These are phyloP conservation scores for Fusarium udum DNA, from an alignment of 2,329 filamentous ascomycete genomes.

Conservation along the genomic window DNA sequence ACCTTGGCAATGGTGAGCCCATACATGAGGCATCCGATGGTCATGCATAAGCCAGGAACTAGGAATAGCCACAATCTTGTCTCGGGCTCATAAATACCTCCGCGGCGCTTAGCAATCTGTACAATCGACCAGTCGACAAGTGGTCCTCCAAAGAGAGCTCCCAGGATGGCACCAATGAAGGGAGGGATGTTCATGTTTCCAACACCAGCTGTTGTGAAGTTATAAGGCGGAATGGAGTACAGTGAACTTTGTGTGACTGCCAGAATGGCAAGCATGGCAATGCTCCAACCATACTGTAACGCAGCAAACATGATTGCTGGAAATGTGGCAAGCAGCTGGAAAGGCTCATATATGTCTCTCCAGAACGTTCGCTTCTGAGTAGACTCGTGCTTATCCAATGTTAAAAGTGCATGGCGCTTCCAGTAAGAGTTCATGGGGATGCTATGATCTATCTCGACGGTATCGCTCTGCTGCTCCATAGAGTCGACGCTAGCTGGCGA, in stretches of 20 bases:
- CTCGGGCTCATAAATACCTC: constrained; percentile 32
- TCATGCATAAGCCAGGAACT: constrained; percentile 20
- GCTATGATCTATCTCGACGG: background rate
- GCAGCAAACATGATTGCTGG: constrained; percentile 15
- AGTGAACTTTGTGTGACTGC: constrained; percentile 21
- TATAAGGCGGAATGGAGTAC: constrained; percentile 18
- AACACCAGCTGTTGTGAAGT: constrained; percentile 19
- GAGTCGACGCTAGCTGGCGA: background rate
- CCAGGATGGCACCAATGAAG: constrained; percentile 19
- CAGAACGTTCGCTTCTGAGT: background rate
- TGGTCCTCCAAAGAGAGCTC: constrained; percentile 18
- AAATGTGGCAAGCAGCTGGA: constrained; percentile 1
- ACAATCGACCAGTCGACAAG: constrained; percentile 26
- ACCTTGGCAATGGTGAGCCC: constrained; percentile 30
- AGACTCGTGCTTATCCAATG: constrained; percentile 4
- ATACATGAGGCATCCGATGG: constrained; percentile 31
- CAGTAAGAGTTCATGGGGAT: constrained; percentile 22
- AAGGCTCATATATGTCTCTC: constrained; percentile 17
- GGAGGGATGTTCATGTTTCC: constrained; percentile 37
- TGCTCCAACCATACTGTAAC: constrained; percentile 15
- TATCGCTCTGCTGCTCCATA: background rate
- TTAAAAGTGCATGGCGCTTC: constrained; percentile 16
- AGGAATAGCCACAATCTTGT: constrained; percentile 33
- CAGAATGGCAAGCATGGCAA: constrained; percentile 33
- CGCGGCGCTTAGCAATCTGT: constrained; percentile 18